A percentile compares a stretch with the other conserved stretches of the same genome.
phyloP scores from a whole-genome alignment of 371 early-diverging fungal genomes.

The Apophysomyces ossiformis region DNA sequence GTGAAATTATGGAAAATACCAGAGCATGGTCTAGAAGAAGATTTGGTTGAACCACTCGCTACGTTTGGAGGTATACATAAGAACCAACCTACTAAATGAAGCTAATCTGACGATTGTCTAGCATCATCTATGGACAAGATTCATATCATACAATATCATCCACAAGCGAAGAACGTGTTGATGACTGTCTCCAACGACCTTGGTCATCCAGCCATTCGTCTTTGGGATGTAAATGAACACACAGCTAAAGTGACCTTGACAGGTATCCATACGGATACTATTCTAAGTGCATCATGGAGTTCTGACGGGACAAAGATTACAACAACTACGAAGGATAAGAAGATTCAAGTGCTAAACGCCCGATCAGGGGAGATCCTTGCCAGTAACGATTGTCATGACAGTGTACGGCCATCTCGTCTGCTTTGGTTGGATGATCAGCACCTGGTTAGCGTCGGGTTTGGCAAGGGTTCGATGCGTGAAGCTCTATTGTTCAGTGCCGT shows the following conservation, averaged over 20 bases:
- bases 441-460: conserved; percentile 78
- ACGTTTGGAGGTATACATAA: conserved; percentile 29
- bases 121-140: conserved; percentile 59
- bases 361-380: conserved; percentile 59
- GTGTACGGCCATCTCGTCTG: conserved; percentile 72
- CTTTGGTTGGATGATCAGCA: conserved; percentile 66
- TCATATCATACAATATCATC: conserved; percentile 66
- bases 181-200: conserved; percentile 60
- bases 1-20: conserved; percentile 79
- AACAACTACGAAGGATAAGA: conserved; percentile 66
- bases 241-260: conserved; percentile 33
- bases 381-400: conserved; percentile 67
- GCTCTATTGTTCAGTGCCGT: conserved; percentile 58
- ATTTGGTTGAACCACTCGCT: conserved; percentile 24
- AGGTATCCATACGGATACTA: conserved; percentile 42
- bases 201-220: conserved; percentile 49
- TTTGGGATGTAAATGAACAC: conserved; percentile 56
- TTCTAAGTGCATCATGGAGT: conserved; percentile 67
- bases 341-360: conserved; percentile 67
- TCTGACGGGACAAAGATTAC: conserved; percentile 69
- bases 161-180: conserved; percentile 61
- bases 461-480: conserved; percentile 63
- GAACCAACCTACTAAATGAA: neutral
- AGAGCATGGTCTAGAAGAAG: conserved; percentile 55
- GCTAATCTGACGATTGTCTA: too few relatives aligned